Conservation (phyloP, 2,329 filamentous ascomycete species). For the Cladophialophora exuberans region DNA sequence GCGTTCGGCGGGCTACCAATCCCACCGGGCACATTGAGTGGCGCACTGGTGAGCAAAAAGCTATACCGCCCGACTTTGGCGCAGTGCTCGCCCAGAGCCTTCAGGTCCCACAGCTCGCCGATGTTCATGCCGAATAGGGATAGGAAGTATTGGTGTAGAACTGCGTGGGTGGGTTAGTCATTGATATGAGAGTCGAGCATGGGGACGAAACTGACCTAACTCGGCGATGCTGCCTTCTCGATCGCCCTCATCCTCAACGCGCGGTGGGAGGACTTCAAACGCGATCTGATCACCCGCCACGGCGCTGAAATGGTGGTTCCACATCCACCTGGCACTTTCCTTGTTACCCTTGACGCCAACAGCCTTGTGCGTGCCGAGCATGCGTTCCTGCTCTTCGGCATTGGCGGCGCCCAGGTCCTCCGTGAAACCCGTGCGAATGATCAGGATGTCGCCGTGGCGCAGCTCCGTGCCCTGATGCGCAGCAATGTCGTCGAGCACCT, state of each 20-base stretch:
- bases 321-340: constrained; percentile 59
- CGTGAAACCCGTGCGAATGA: constrained; percentile 67
- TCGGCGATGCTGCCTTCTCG: constrained; percentile 37
- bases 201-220: constrained; percentile 42
- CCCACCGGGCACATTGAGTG: constrained; percentile 53
- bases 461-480: constrained; percentile 58
- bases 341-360: constrained; percentile 55
- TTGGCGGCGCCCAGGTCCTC: constrained; percentile 58
- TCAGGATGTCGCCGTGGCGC: constrained; percentile 65
- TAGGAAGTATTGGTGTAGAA: constrained; percentile 49
- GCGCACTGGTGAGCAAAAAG: constrained; percentile 56
- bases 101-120: constrained; percentile 51
- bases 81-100: constrained; percentile 44
- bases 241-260: constrained; percentile 31
- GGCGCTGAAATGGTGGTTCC: constrained; percentile 61
- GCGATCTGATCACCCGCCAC: constrained; percentile 60
- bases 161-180: constrained; percentile 22
- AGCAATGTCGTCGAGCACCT: constrained; percentile 65
- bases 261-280: constrained; percentile 55
- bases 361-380: constrained; percentile 41
- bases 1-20: constrained; percentile 52
- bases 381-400: constrained; percentile 40
- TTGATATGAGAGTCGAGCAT: neutral
- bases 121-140: constrained; percentile 55
- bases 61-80: constrained; percentile 41